Evolutionary conservation across 495 filamentous ascomycete species (phyloP).

Genomic region (Daldinia caldariorum): DNA sequence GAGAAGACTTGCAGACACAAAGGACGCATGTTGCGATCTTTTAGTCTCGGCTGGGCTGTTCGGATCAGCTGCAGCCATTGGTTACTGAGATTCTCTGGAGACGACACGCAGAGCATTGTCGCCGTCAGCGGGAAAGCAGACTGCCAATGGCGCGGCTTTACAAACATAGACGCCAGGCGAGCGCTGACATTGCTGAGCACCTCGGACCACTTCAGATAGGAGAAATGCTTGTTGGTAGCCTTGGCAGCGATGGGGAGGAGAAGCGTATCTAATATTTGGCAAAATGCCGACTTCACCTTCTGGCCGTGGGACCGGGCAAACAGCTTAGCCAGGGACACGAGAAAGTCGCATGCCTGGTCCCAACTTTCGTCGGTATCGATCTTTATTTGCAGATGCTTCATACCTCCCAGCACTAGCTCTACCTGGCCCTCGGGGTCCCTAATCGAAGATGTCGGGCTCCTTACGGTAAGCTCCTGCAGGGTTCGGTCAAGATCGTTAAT

Average conservation of each 20-base stretch:
- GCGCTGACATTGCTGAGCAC: constrained; percentile 80
- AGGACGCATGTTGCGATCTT: constrained; percentile 82
- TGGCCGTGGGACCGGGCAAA: constrained; percentile 87
- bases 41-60: constrained; percentile 77
- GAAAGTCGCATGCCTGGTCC: constrained; percentile 87
- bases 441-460: constrained; percentile 62
- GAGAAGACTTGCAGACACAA: constrained; percentile 88
- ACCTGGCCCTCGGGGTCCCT: constrained; percentile 80
- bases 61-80: constrained; percentile 87
- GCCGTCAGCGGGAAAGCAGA: constrained; percentile 86
- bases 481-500: constrained; percentile 78
- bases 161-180: constrained; percentile 80
- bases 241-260: constrained; percentile 87
- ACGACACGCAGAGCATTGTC: constrained; percentile 86
- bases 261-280: constrained; percentile 85
- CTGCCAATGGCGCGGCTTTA: constrained; percentile 90
- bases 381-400: constrained; percentile 85
- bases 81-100: constrained; percentile 78
- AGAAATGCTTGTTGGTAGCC: constrained; percentile 74
- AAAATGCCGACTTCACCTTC: constrained; percentile 91
- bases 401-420: constrained; percentile 85
- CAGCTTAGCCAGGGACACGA: constrained; percentile 79
- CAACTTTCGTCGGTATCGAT: constrained; percentile 76
- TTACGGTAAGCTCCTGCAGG: constrained; percentile 75
- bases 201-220: constrained; percentile 83